Evolutionary conservation across 2,329 filamentous ascomycete genomes (phyloP).

Genomic region (Apiospora hydei): DNA sequence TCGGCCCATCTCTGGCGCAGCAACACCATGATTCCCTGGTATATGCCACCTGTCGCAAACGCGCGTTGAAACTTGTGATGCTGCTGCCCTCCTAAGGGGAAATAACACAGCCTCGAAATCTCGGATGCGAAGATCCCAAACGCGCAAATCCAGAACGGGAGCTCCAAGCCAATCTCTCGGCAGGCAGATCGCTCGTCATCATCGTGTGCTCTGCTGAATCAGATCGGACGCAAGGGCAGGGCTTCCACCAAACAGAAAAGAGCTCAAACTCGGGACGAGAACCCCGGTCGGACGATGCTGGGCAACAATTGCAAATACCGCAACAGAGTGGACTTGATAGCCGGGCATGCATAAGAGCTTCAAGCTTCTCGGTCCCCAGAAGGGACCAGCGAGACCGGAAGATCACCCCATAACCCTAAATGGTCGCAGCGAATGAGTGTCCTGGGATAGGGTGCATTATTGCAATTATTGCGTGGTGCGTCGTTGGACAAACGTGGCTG

Average conservation of each 20-base stretch:
- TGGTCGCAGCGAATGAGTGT: background rate
- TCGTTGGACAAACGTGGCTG: background rate
- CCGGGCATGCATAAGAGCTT: background rate
- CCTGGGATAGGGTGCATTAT: background rate
- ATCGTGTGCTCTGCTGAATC: background rate
- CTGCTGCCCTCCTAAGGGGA: background rate
- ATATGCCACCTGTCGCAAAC: constrained; percentile 15
- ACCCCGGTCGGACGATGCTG: constrained; percentile 4
- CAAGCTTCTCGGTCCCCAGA: constrained; percentile 5
- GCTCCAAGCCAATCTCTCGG: background rate
- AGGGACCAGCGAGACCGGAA: background rate
- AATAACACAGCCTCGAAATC: constrained; percentile 6
- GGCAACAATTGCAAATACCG: background rate
- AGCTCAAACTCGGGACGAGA: constrained; percentile 10
- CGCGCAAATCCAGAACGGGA: background rate
- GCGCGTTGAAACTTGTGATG: constrained; percentile 14
- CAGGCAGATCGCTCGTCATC: background rate
- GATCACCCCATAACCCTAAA: background rate
- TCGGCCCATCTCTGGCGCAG: background rate
- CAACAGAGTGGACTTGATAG: background rate
- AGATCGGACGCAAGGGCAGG: background rate
- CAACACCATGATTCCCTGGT: background rate
- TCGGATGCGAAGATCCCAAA: constrained; percentile 16
- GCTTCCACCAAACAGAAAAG: background rate
- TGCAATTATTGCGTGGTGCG: background rate